Conservation (phyloP, 2,329 filamentous ascomycete genomes). For the Calonectria hawksworthii region DNA sequence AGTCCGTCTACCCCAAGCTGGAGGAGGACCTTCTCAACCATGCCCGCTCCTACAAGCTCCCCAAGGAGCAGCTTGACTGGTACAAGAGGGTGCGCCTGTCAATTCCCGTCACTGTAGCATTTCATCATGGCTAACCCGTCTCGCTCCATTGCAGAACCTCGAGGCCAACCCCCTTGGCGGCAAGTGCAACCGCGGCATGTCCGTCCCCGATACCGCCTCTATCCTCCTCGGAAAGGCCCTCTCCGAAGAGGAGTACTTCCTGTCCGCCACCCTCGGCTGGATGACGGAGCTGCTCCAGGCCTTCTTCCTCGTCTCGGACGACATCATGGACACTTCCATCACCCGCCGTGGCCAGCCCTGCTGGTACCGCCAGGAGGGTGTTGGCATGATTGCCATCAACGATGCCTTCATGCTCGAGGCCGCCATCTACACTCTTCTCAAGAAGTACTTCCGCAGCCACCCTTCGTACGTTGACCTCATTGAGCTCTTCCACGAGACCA, state of each 20-base stretch:
- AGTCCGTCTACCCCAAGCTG: constrained; percentile 89
- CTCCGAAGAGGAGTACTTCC: constrained; percentile 86
- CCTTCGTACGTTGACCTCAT: constrained; percentile 90
- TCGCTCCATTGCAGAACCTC: constrained; percentile 71
- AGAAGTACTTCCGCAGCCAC: constrained; percentile 92
- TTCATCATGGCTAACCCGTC: neutral
- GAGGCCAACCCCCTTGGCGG: constrained; percentile 91
- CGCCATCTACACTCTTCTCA: constrained; percentile 90
- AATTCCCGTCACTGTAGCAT: neutral
- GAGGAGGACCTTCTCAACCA: constrained; percentile 85
- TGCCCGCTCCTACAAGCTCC: constrained; percentile 86
- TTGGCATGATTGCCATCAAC: constrained; percentile 98
- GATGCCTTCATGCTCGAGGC: constrained; percentile 97
- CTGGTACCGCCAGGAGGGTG: constrained; percentile 92
- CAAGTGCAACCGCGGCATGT: constrained; percentile 99
- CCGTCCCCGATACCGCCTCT: constrained; percentile 90
- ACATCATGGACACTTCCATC: constrained; percentile 98
- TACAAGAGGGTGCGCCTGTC: constrained; percentile 76
- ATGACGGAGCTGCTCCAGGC: constrained; percentile 98
- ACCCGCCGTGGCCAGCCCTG: constrained; percentile 95
- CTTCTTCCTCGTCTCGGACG: constrained; percentile 98
- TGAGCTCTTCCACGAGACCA: constrained; percentile 96
- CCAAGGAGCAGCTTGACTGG: constrained; percentile 86
- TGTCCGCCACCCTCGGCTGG: constrained; percentile 92
- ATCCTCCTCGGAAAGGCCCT: constrained; percentile 81